These are phyloP conservation scores for Pouteria glomerata DNA, from an alignment of 148 eudicot genomes.

Conservation along the genomic window DNA sequence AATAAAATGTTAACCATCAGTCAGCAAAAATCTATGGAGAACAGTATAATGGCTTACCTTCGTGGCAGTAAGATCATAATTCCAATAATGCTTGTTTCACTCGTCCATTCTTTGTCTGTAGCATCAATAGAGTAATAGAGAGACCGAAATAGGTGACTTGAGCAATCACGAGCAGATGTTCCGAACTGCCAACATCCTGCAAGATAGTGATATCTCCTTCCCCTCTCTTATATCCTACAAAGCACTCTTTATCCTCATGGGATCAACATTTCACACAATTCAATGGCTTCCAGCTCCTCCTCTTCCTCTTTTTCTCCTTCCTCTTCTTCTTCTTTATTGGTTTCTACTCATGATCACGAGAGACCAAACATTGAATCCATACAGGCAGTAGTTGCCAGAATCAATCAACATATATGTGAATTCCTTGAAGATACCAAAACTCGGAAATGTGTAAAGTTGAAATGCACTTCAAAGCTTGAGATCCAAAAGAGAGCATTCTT, in stretches of 20 bases:
- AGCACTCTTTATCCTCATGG: slow-evolving; percentile 7
- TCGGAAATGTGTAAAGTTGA: slow-evolving; percentile 21
- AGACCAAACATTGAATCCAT: slow-evolving; percentile 27
- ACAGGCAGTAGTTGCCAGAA: slow-evolving; percentile 18
- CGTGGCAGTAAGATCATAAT: slow-evolving; percentile 1
- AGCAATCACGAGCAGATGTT: slow-evolving; percentile 15
- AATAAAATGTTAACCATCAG: not conserved
- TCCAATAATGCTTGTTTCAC: slow-evolving; percentile 2
- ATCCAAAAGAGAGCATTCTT: slow-evolving; percentile 24
- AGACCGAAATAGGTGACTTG: slow-evolving; percentile 12
- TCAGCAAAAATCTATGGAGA: not conserved
- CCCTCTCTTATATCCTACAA: slow-evolving; percentile 6
- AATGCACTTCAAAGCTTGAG: slow-evolving; percentile 36
- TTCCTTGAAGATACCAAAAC: slow-evolving; percentile 23
- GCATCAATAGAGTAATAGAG: slow-evolving; percentile 2
- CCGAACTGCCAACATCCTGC: slow-evolving; percentile 2
- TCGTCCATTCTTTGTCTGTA: slow-evolving; percentile 17
- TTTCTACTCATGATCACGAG: slow-evolving; percentile 10
- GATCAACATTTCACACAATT: slow-evolving; percentile 8
- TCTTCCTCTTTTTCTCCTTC: too few relatives aligned
- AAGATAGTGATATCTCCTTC: not conserved
- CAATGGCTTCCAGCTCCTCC: slow-evolving; percentile 37
- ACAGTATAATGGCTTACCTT: not conserved
- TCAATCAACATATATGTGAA: slow-evolving; percentile 27
- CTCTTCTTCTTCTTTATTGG: slow-evolving; percentile 8